Evolutionary conservation across 352 stramenopile species (phyloP), one percentile per base, ranked within the genome.

Genomic region (Globisporangium cederbergense): DNA sequence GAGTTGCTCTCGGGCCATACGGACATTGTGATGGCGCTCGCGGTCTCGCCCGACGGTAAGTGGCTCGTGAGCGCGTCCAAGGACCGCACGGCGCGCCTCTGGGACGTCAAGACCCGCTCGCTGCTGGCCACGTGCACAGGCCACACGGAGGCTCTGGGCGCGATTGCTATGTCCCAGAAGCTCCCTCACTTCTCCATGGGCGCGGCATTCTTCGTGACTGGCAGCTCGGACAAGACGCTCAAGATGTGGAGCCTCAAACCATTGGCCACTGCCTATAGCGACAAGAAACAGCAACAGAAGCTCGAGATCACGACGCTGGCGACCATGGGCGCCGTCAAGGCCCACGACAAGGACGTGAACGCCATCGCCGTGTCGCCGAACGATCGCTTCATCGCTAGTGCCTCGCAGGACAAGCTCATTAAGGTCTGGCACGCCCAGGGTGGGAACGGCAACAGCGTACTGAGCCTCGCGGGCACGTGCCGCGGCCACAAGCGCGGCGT

Each of bases 271-370:
- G 61, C 64, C 18, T 91, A 92, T 65, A 68, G 62, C 54, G 62
- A 75, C 68, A 76, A 79, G 40, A 80, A 82, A 50, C 36, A 43
- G 28, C 55, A 53, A 22, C 55, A 53, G 18, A 38, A 60, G 16
- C 53, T 73, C 16, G 69, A 93, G 55, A 67, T 85, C 70, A 71
- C 79, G 54, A 77, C 80, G 50, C 76, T 87, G 46, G 76, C 76
- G 57, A 78, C 67, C 38, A 66, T 93, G 68, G 79, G 72, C 53
- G 88, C 79, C 13, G 79, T 92, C 40, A 97, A 88, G 66, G 92
- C 83, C 25, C 91, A 98, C 72, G 89, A 97, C 45, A 99, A 99
- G 79, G 97, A 99, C 74, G 97, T 99, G 50, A 99, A 99, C 67
- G 82, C 84, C 4, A 60, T 97, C 5, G 91, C 95, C 3, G 78